Evolutionary conservation across 2,329 filamentous ascomycete genomes (phyloP), one percentile per base, ranked within the genome.

Genomic region (Aspergillus sojae): DNA sequence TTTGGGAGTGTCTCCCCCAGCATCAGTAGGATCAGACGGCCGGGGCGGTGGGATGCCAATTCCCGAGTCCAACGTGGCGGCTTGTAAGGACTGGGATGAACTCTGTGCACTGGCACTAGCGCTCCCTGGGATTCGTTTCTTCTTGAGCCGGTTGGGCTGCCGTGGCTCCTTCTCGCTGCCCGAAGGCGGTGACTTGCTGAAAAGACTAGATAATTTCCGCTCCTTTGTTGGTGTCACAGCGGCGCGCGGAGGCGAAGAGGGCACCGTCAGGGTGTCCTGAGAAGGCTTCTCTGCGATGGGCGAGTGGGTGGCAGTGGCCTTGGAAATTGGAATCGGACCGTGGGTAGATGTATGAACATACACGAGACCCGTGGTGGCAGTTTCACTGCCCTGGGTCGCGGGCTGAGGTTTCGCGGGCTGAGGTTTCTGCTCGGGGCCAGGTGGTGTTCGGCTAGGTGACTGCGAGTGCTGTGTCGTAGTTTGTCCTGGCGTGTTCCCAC

Each of bases 61-160:
- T 76, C 80, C 63, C 75, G 81, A 28, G 79, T 86, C 74, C 16
- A 71, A 74, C 10, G 76, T 74, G 19, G 73, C 73, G 6, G 67
- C 83, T 36, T 80, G 79, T n/a, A 96, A 81, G 9, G 94, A 97
- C 19, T 91, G 87, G 7, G 87, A 91, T 19, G 95, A 98, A 74
- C 94, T 97, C 67, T 97, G 93, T 0, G 94, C 94, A 74, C 94
- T 97, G 23, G 89, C 90, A 70, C 93, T 94, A 26, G 91, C 80
- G 72, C 91, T 92, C 48, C 88, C 89, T 0, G 91, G 89, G 61
- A 91, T 82, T n/a, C 80, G 85, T 78, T 92, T 97, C 83, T 98
- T 98, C 77, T 90, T 91, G 58, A 99, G 82, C 78, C 97, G 97
- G 73, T 97, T 97, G 0, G 93, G 92, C 74, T 90, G 90, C 53